A percentile compares a stretch with the other conserved stretches of the same genome.
Evolutionary conservation across 345 rosid species (phyloP).

Genomic region (Acer yangbiense): DNA sequence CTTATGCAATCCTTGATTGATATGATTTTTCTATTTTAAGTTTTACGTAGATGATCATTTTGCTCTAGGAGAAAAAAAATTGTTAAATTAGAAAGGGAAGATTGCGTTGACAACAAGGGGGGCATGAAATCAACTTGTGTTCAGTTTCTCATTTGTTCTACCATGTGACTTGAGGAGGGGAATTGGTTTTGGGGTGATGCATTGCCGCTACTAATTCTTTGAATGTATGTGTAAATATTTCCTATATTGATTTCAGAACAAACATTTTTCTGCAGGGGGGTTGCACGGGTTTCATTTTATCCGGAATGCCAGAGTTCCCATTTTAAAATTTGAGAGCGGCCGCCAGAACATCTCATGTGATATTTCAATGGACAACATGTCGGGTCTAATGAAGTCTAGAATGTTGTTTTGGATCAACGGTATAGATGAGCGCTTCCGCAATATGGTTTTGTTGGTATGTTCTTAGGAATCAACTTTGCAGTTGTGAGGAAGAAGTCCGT

Average conservation of each 20-base stretch:
- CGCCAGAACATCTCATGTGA: constrained; percentile 70
- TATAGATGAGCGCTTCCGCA: constrained; percentile 83
- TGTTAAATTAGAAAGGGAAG: neutral
- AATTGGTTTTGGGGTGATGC: neutral
- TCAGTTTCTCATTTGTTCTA: neutral
- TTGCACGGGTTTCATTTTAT: constrained; percentile 57
- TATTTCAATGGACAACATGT: constrained; percentile 77
- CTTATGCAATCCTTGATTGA: neutral
- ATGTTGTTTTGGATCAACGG: constrained; percentile 76
- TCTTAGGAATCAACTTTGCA: constrained; percentile 8
- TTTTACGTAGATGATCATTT: neutral
- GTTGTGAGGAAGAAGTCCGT: constrained; percentile 2
- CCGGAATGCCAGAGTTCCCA: constrained; percentile 76
- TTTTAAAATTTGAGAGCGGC: constrained; percentile 62
- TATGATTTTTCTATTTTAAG: neutral
- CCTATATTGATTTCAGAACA: constrained; percentile 12
- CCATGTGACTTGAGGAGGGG: neutral
- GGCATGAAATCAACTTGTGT: neutral
- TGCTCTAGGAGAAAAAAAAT: neutral
- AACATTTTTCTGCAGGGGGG: constrained; percentile 43
- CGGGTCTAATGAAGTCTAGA: constrained; percentile 75
- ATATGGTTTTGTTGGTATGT: constrained; percentile 75
- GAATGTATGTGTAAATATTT: constrained; percentile 9
- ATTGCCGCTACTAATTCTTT: constrained; percentile 6
- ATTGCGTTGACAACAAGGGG: neutral